Percentiles rank a stretch among this genome's conserved stretches.
These are phyloP conservation scores for Gardenia jasminoides DNA, from an alignment of 257 asterid genomes.

Conservation along the genomic window DNA sequence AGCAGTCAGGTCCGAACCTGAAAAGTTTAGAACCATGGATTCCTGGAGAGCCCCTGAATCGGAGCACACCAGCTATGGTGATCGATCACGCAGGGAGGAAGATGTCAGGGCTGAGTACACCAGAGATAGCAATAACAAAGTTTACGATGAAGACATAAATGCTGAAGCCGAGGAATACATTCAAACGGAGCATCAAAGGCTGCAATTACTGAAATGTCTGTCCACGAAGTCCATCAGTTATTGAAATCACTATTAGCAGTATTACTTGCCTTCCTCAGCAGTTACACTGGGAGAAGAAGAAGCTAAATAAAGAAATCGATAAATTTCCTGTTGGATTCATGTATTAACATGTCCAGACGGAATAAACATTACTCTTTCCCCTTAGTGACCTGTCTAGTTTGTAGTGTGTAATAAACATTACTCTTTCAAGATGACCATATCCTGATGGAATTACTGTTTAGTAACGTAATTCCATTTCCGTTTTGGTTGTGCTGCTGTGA, in stretches of 20 bases:
- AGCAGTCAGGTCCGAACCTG: constrained; percentile 5
- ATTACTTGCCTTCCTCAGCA: neutral
- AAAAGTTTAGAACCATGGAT: neutral
- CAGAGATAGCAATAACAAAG: neutral
- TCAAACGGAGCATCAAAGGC: constrained; percentile 33
- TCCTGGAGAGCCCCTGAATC: neutral
- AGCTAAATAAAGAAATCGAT: neutral
- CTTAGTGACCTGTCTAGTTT: neutral
- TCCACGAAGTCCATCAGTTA: constrained; percentile 6
- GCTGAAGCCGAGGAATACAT: constrained; percentile 44
- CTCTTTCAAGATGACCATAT: neutral
- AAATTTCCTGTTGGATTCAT: neutral
- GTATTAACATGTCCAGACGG: too few relatives aligned
- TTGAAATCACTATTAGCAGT: neutral
- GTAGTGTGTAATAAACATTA: neutral
- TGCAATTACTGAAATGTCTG: constrained; percentile 26
- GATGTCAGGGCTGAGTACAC: neutral
- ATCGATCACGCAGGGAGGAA: neutral
- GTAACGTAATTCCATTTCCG: neutral
- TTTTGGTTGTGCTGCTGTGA: neutral
- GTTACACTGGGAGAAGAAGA: constrained; percentile 7
- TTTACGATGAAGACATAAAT: constrained; percentile 23
- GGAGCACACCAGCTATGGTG: neutral
- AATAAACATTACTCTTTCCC: too few relatives aligned
- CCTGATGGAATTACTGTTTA: constrained; percentile 3